Conservation (phyloP, 2,329 filamentous ascomycete genomes). For the Fusarium guadeloupense region DNA sequence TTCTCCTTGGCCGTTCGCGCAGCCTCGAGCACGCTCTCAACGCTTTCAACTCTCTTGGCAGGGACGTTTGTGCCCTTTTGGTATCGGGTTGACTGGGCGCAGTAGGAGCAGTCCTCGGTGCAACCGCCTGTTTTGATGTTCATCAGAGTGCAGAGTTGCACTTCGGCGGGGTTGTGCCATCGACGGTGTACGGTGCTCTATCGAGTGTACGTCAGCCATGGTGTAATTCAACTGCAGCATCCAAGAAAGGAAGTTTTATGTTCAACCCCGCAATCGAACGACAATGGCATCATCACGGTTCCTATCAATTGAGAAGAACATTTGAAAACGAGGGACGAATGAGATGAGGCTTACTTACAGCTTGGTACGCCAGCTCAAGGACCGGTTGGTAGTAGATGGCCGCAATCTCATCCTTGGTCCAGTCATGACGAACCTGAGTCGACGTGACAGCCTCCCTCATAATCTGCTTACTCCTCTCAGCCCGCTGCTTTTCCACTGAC, state of each 20-base stretch:
- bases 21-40: slow-evolving; percentile 82
- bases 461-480: slow-evolving; percentile 46
- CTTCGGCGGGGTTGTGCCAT: slow-evolving; percentile 83
- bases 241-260: background rate
- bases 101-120: slow-evolving; percentile 93
- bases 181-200: slow-evolving; percentile 81
- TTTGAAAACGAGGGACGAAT: background rate
- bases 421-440: slow-evolving; percentile 71
- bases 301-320: background rate
- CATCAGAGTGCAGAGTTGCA: slow-evolving; percentile 94
- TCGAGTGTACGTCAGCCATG: slow-evolving; percentile 29
- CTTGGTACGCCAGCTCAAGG: slow-evolving; percentile 79
- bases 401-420: slow-evolving; percentile 83
- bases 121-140: slow-evolving; percentile 97
- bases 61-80: slow-evolving; percentile 78
- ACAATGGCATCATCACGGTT: background rate
- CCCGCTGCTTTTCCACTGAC: slow-evolving; percentile 35
- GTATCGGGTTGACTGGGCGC: slow-evolving; percentile 87
- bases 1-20: slow-evolving; percentile 82
- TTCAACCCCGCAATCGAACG: background rate
- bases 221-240: slow-evolving; percentile 6
- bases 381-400: slow-evolving; percentile 84
- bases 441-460: slow-evolving; percentile 66
- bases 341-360: slow-evolving; percentile 60
- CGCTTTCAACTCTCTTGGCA: slow-evolving; percentile 80